phyloP scores from a whole-genome alignment of 768 basidiomycete genomes.

The Collybiopsis luxurians region DNA sequence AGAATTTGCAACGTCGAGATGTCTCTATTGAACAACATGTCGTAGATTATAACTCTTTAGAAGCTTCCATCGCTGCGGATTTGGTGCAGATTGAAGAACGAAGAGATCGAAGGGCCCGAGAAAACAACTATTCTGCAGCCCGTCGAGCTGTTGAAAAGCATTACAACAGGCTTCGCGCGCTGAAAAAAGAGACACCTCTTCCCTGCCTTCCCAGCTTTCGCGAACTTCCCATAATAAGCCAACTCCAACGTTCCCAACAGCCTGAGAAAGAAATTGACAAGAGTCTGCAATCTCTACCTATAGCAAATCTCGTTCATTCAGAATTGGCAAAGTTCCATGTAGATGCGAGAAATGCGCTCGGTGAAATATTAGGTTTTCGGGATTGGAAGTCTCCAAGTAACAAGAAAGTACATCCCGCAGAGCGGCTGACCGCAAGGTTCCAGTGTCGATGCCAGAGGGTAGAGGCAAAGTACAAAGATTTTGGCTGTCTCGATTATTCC shows the following conservation, averaged over 20 bases:
- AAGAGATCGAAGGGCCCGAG: constrained; percentile 24
- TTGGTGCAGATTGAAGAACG: constrained; percentile 22
- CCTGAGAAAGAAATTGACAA: constrained; percentile 7
- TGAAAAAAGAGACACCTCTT: constrained; percentile 26
- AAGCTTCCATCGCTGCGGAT: constrained; percentile 19
- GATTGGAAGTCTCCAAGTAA: constrained; percentile 50
- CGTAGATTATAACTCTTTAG: constrained; percentile 27
- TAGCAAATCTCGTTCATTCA: constrained; percentile 24
- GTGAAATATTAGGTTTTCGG: constrained; percentile 44
- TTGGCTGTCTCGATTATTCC: constrained; percentile 52
- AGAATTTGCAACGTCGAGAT: no score
- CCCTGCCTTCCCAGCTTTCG: constrained; percentile 50
- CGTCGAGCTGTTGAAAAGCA: constrained; percentile 36
- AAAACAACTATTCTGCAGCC: constrained; percentile 20
- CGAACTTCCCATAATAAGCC: constrained; percentile 40
- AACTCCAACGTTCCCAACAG: constrained; percentile 27
- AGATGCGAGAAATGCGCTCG: constrained; percentile 41
- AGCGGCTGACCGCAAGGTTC: constrained; percentile 59
- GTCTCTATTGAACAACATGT: not conserved
- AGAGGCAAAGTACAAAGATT: constrained; percentile 28
- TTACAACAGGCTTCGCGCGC: constrained; percentile 43
- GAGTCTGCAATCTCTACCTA: constrained; percentile 22
- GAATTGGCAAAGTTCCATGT: constrained; percentile 39
- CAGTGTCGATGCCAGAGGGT: constrained; percentile 52
- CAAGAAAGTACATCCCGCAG: constrained; percentile 49